Conservation (phyloP, 2,329 filamentous ascomycete species). For the Hortaea werneckii region DNA sequence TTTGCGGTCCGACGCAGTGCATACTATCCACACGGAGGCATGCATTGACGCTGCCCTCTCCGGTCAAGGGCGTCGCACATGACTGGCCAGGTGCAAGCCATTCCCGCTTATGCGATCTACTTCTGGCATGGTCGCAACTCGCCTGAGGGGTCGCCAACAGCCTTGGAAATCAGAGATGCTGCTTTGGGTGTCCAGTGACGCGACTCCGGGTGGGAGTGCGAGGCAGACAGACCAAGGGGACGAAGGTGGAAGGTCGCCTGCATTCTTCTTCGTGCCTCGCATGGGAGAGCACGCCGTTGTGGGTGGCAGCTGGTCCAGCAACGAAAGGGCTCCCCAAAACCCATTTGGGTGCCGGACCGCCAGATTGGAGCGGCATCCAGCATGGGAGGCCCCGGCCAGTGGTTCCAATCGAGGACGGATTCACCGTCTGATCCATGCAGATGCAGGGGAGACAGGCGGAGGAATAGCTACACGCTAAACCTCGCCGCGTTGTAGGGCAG, state of each 20-base stretch:
- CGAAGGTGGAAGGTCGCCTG: neutral
- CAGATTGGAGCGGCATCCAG: neutral
- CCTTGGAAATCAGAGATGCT: neutral
- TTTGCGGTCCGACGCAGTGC: neutral
- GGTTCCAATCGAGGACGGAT: slow-evolving; percentile 1
- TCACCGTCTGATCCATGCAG: slow-evolving; percentile 4
- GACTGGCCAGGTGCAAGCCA: neutral
- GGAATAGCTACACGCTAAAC: slow-evolving; percentile 2
- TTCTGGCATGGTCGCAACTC: neutral
- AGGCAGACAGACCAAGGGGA: too few species aligned
- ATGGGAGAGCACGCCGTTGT: neutral
- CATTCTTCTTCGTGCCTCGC: neutral
- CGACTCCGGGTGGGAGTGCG: neutral
- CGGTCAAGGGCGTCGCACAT: neutral
- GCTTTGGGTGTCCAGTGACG: neutral
- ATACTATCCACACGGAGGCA: neutral
- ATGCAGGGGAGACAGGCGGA: slow-evolving; percentile 4
- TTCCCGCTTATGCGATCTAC: neutral
- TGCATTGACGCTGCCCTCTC: neutral
- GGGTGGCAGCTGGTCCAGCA: neutral
- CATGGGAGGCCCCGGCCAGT: too few species aligned
- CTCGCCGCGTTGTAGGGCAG: slow-evolving; percentile 4
- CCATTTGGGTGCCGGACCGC: neutral
- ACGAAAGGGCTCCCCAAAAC: neutral
- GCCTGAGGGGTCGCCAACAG: neutral